A percentile compares a stretch with the other conserved stretches of the same genome.
Conservation (phyloP, 495 filamentous ascomycete genomes). For the Annulohypoxylon moriforme region DNA sequence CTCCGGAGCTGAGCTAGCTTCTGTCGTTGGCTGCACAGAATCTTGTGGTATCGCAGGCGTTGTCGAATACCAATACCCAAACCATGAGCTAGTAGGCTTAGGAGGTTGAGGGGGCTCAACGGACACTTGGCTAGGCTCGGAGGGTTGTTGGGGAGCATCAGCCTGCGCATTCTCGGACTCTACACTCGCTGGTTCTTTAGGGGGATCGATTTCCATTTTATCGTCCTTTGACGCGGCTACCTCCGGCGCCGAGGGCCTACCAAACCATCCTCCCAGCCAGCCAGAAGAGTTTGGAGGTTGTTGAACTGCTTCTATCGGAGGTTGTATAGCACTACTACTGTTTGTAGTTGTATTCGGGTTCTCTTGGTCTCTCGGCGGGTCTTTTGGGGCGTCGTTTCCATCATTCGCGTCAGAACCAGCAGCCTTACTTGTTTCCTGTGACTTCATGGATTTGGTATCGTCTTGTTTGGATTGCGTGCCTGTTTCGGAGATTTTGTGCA, state of each 20-base stretch:
- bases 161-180: constrained; percentile 18
- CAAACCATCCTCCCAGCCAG: constrained; percentile 69
- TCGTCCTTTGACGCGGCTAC: constrained; percentile 37
- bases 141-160: constrained; percentile 20
- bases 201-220: constrained; percentile 39
- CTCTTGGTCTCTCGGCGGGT: constrained; percentile 5
- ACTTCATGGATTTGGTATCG: constrained; percentile 43
- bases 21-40: constrained; percentile 42
- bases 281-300: constrained; percentile 56
- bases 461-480: constrained; percentile 33
- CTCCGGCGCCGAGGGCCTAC: constrained; percentile 48
- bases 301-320: constrained; percentile 27
- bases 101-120: constrained; percentile 16
- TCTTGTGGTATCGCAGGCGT: constrained; percentile 32
- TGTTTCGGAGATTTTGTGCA: constrained; percentile 45
- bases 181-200: constrained; percentile 29
- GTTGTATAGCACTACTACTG: constrained; percentile 19
- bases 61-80: constrained; percentile 61
- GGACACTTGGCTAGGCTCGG: background rate
- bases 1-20: constrained; percentile 29
- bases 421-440: constrained; percentile 23
- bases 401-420: constrained; percentile 7
- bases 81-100: constrained; percentile 59
- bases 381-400: constrained; percentile 7
- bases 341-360: constrained; percentile 6